Evolutionary conservation across 1,284 basidiomycete species (phyloP), one percentile per base, ranked within the genome.

Genomic region (Inonotus hispidus): DNA sequence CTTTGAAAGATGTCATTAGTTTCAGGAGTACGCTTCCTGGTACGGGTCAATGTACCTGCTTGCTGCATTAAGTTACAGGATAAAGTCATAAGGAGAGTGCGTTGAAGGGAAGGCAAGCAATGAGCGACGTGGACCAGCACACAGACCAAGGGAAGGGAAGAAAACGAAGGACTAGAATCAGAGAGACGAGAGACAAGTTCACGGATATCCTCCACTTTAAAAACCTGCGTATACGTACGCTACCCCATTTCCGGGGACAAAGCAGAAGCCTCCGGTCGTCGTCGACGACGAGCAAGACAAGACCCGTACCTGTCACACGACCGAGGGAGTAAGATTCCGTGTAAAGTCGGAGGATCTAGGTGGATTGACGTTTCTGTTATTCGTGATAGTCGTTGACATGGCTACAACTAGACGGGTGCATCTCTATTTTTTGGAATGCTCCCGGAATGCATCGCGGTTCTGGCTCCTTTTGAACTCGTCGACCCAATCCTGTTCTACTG

Each of bases 401-500:
- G 61, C 45, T 60, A 60, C 58, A 49, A 54, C n/a, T 54, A n/a
- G 19, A 52, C 35, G 50, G 53, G 46, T 54, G 54, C 58, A 60
- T 52, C 35, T 50, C 25, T 49, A 7, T 54, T 43, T 7, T 23
- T 45, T 41, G 32, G 41, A 45, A 54, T 45, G 43, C 27, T 27
- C 21, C 32, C 32, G 23, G 54, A 50, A 62, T 23, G 19, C 11
- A 41, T 16, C 45, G 14, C 45, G 56, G 39, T 59, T 57, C 39
- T 53, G 58, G 32, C 25, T 55, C 16, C 43, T 79, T 77, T 98
- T 98, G 78, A 87, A 95, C 63, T 92, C 86, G n/a, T 88, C 85
- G 29, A 98, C 82, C 95, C 95, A 98, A 64, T 82, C 83, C 71
- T 83, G 81, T 71, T 97, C 94, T 60, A 82, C 82, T n/a, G 79